Conservation (phyloP, 2,329 filamentous ascomycete genomes). For the Aspergillus sp. region DNA sequence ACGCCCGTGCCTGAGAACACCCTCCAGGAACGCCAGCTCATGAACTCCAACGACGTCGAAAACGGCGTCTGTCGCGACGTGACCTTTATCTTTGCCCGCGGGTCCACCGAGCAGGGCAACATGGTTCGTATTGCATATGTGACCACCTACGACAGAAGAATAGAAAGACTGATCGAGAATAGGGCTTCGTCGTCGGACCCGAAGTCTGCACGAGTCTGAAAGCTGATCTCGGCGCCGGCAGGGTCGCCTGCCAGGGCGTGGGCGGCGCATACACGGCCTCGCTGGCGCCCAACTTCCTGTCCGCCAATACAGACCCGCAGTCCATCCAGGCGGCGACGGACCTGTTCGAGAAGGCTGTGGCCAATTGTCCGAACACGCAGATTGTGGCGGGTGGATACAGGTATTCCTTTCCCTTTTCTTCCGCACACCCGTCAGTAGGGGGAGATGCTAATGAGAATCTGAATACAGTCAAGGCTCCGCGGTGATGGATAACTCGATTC, state of each 20-base stretch:
- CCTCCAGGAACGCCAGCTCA: constrained; percentile 11
- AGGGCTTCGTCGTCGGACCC: constrained; percentile 31
- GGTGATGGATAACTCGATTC: constrained; percentile 41
- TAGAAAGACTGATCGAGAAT: neutral
- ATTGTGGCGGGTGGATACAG: constrained; percentile 46
- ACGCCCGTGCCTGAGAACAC: constrained; percentile 12
- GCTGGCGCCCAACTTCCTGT: constrained; percentile 37
- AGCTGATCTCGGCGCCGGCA: constrained; percentile 16
- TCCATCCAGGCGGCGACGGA: constrained; percentile 41
- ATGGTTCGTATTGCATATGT: constrained; percentile 21
- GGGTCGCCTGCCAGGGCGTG: constrained; percentile 44
- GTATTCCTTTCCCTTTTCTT: constrained; percentile 17
- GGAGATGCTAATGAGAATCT: constrained; percentile 15
- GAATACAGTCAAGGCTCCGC: constrained; percentile 40
- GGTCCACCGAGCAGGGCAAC: constrained; percentile 40
- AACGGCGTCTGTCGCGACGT: constrained; percentile 34
- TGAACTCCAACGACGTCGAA: constrained; percentile 36
- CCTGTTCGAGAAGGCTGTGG: constrained; percentile 40
- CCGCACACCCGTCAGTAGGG: neutral
- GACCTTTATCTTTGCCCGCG: constrained; percentile 42
- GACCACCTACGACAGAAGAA: neutral
- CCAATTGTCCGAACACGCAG: constrained; percentile 44
- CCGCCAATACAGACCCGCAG: constrained; percentile 33
- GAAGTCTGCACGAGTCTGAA: constrained; percentile 27
- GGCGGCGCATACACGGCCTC: constrained; percentile 40